A percentile compares a stretch with the other conserved stretches of the same genome.
These are phyloP conservation scores for Berberis vulgaris DNA, from an alignment of 164 flowering plant genomes.

Conservation along the genomic window DNA sequence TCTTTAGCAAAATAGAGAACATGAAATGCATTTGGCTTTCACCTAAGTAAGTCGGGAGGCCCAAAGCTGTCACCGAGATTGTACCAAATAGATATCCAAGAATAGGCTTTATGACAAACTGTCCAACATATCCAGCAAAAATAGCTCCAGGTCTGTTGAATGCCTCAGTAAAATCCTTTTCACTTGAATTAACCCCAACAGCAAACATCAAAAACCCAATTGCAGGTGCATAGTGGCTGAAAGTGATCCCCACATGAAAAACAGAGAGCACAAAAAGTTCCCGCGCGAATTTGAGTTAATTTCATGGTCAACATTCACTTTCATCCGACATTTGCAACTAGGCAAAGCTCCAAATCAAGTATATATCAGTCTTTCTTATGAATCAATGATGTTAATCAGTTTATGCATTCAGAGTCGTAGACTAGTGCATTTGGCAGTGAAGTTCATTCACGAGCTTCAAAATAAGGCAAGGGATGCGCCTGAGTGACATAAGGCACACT, in stretches of 20 bases:
- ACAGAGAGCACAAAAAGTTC: neutral
- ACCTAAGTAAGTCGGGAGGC: slow-evolving; percentile 82
- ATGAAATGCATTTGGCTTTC: slow-evolving; percentile 9
- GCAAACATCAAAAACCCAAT: slow-evolving; percentile 98
- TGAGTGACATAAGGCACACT: too few species aligned
- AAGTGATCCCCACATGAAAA: neutral
- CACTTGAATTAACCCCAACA: slow-evolving; percentile 89
- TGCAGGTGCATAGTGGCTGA: slow-evolving; percentile 96
- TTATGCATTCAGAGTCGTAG: too few species aligned
- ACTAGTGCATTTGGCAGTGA: too few species aligned
- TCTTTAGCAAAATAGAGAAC: neutral
- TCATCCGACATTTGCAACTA: too few species aligned
- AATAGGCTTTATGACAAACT: slow-evolving; percentile 69
- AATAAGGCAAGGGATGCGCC: too few species aligned
- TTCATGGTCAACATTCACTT: too few species aligned
- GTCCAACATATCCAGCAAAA: slow-evolving; percentile 77
- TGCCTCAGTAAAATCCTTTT: slow-evolving; percentile 84
- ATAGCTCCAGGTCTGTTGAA: slow-evolving; percentile 69
- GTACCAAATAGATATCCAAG: slow-evolving; percentile 75
- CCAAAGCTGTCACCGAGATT: slow-evolving; percentile 46
- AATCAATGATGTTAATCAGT: too few species aligned
- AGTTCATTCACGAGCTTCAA: too few species aligned
- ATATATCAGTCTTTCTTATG: too few species aligned
- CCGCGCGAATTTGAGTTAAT: too few species aligned
- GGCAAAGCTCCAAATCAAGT: too few species aligned